Conservation (phyloP, 257 asterid genomes). For the Capsicum chinense region DNA sequence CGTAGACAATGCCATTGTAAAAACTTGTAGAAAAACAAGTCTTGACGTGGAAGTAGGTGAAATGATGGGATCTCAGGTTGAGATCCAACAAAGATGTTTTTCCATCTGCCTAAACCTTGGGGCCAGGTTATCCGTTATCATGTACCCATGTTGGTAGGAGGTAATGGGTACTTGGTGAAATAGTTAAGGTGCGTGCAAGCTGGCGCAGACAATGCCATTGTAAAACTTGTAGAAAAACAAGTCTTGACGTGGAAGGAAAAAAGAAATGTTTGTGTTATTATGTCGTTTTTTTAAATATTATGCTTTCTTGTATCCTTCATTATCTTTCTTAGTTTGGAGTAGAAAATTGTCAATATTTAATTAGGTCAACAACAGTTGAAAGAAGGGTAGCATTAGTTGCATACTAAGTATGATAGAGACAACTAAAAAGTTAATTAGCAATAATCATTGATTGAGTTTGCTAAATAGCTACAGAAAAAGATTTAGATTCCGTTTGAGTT, state of each 20-base stretch:
- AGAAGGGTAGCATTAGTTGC: constrained; percentile 10
- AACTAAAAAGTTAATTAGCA: not conserved
- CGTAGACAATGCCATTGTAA: not conserved
- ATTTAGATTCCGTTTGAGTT: constrained; percentile 13
- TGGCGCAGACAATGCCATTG: not conserved
- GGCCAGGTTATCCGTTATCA: not conserved
- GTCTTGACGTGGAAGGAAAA: not conserved
- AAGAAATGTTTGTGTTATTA: not conserved
- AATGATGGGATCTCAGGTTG: not conserved
- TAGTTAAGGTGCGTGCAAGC: not conserved
- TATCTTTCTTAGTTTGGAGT: constrained; percentile 20
- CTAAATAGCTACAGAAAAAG: constrained; percentile 12
- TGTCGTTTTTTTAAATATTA: not conserved
- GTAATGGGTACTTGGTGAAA: not conserved
- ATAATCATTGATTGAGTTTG: constrained; percentile 25
- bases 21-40: not conserved
- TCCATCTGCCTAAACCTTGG: not conserved
- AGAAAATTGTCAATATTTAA: constrained; percentile 1
- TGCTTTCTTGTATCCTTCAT: not conserved
- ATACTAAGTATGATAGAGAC: constrained; percentile 2
- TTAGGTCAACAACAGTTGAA: constrained; percentile 14
- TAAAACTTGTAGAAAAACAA: not conserved
- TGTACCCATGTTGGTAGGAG: not conserved
- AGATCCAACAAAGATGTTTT: not conserved
- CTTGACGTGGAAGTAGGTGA: not conserved